Conservation (phyloP, 805 yeast species). For the Torulaspora delbrueckii region DNA sequence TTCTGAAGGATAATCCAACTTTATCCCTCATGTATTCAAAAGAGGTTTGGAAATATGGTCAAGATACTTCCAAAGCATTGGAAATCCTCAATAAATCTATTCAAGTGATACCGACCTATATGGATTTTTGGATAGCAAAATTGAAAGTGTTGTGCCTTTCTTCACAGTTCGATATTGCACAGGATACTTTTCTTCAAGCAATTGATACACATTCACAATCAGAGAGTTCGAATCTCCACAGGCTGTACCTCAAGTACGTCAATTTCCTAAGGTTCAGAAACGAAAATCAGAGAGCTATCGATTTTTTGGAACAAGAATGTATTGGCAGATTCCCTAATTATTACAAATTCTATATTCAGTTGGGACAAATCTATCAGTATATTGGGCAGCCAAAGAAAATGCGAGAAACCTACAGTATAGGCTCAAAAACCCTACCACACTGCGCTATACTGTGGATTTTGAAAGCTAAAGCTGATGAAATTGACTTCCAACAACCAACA, state of each 20-base stretch:
- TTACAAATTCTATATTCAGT: constrained; percentile 55
- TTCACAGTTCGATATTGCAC: constrained; percentile 36
- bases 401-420: constrained; percentile 44
- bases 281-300: constrained; percentile 37
- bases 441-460: constrained; percentile 50
- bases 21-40: constrained; percentile 69
- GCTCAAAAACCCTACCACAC: constrained; percentile 45
- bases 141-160: constrained; percentile 54
- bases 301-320: constrained; percentile 42
- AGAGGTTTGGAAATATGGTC: constrained; percentile 51
- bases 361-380: constrained; percentile 49
- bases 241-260: constrained; percentile 60
- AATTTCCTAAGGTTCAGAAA: constrained; percentile 44
- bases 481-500: constrained; percentile 38
- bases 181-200: constrained; percentile 38
- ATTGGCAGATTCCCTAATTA: constrained; percentile 45
- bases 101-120: constrained; percentile 40
- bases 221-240: constrained; percentile 26
- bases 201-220: constrained; percentile 30
- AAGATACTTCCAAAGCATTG: constrained; percentile 50
- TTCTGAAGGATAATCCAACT: constrained; percentile 46
- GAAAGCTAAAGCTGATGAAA: constrained; percentile 46
- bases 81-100: constrained; percentile 48
- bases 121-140: constrained; percentile 67
- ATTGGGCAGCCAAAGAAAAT: constrained; percentile 38